phyloP scores from a whole-genome alignment of 1,284 basidiomycete genomes.

The Trametes sp. region DNA sequence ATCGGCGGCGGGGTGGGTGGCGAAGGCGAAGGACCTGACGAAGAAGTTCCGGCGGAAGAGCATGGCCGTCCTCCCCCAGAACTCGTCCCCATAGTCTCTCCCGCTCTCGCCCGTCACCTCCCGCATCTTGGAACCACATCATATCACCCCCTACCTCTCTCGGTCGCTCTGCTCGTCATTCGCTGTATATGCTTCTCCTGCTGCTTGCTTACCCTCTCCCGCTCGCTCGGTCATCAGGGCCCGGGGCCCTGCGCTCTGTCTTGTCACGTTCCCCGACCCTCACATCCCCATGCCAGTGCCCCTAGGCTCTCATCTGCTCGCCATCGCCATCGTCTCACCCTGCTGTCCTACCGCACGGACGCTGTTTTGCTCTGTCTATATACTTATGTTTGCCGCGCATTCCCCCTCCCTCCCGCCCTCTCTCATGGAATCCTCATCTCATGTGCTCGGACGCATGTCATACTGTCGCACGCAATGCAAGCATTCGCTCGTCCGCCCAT shows the following conservation, averaged over 20 bases:
- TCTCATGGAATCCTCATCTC: neutral
- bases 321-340: neutral
- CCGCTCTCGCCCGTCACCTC: neutral
- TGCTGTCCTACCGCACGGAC: neutral
- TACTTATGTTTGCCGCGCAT: no score
- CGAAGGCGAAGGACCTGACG: slow-evolving; percentile 59
- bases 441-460: neutral
- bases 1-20: slow-evolving; percentile 45
- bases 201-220: slow-evolving; percentile 10
- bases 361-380: neutral
- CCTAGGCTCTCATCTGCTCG: no score
- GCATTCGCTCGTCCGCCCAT: no score
- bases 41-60: slow-evolving; percentile 58
- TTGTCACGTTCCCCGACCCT: neutral
- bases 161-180: slow-evolving; percentile 13
- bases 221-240: neutral
- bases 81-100: slow-evolving; percentile 14
- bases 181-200: slow-evolving; percentile 23
- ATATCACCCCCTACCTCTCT: neutral
- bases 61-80: slow-evolving; percentile 35
- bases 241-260: slow-evolving; percentile 1
- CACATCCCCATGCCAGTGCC: no score
- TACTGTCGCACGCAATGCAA: neutral
- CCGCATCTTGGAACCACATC: neutral
- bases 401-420: neutral